phyloP scores from a whole-genome alignment of 2,329 filamentous ascomycete species.

The Neospermospora avenae region DNA sequence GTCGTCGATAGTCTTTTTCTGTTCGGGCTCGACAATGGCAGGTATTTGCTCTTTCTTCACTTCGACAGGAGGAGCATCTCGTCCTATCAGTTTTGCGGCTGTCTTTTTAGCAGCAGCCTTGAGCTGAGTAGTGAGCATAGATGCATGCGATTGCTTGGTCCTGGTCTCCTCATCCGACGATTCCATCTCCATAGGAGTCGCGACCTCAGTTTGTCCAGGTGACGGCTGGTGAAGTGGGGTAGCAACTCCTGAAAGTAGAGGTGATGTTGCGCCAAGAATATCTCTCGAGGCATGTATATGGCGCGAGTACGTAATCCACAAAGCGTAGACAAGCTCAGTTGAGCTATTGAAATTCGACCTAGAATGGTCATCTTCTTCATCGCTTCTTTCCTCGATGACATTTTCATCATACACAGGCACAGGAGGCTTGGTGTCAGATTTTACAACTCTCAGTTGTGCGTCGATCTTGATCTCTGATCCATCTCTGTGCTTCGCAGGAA shows the following conservation, averaged over 20 bases:
- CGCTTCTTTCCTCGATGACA: slow-evolving; percentile 60
- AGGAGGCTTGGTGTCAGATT: slow-evolving; percentile 69
- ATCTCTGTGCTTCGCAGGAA: slow-evolving; percentile 84
- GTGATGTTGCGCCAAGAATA: slow-evolving; percentile 58
- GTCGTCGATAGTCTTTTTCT: slow-evolving; percentile 84
- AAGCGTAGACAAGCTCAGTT: slow-evolving; percentile 83
- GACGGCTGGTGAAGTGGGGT: slow-evolving; percentile 78
- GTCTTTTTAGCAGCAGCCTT: slow-evolving; percentile 55
- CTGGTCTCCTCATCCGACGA: slow-evolving; percentile 51
- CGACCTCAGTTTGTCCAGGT: slow-evolving; percentile 65
- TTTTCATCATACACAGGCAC: slow-evolving; percentile 54
- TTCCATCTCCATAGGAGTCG: slow-evolving; percentile 53
- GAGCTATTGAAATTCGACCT: slow-evolving; percentile 46
- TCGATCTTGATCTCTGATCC: slow-evolving; percentile 91
- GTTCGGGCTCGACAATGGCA: slow-evolving; percentile 37
- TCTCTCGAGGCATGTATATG: slow-evolving; percentile 77
- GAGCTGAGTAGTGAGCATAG: slow-evolving; percentile 53
- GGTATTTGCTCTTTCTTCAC: slow-evolving; percentile 35
- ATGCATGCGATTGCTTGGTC: slow-evolving; percentile 40
- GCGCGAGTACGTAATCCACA: slow-evolving; percentile 96
- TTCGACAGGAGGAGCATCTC: slow-evolving; percentile 32
- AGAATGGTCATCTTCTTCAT: slow-evolving; percentile 43
- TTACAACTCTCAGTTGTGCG: slow-evolving; percentile 93
- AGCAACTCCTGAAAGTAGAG: slow-evolving; percentile 57
- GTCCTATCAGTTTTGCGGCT: slow-evolving; percentile 50